Evolutionary conservation across 352 stramenopile species (phyloP), one percentile per base, ranked within the genome.

Genomic region (Pythium graminicola): DNA sequence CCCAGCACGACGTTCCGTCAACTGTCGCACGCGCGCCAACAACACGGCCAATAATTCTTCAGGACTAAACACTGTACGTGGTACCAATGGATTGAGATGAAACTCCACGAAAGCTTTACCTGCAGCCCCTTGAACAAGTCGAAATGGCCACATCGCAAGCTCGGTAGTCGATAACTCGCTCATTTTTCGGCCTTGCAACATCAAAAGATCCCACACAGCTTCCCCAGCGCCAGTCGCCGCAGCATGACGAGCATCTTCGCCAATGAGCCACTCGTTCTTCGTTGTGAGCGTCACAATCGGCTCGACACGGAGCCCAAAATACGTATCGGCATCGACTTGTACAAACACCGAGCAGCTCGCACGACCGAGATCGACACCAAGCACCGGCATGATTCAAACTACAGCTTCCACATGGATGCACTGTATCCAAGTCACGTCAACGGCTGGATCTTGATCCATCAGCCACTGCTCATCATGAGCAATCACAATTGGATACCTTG

Each of bases 41-140:
- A 79, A 47, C 17, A 75, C 62, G 4, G 70, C 70, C 20, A 67
- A 44, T n/a, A 83, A 20, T 57, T 83, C 68, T 39, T 83, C 73
- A 0, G 73, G 73, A 13, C 19, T 52, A 46, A 28, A 72, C 17
- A 43, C 60, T 40, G 8, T 42, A 42, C 27, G 48, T 10, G 22
- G 11, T 10, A 39, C 8, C 42, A 9, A 23, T 24, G 7, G 20
- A 36, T 5, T 33, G 13, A 14, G 16, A 2, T 39, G 46, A 42
- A 64, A 64, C 38, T 74, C 68, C 0, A 83, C 32, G 0, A 77
- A 27, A 4, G 45, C 70, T 48, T 76, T 80, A 14, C 50, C 70
- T 29, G 36, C 51, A 14, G 55, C 31, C 2, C 63, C 70, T 3
- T 52, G 13, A 7, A 50, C 60, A 13, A 77, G 45, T 1, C 32